A percentile compares a stretch with the other conserved stretches of the same genome.
These are phyloP conservation scores for Glutinoglossum americanum DNA, from an alignment of 495 filamentous ascomycete species.

Conservation along the genomic window DNA sequence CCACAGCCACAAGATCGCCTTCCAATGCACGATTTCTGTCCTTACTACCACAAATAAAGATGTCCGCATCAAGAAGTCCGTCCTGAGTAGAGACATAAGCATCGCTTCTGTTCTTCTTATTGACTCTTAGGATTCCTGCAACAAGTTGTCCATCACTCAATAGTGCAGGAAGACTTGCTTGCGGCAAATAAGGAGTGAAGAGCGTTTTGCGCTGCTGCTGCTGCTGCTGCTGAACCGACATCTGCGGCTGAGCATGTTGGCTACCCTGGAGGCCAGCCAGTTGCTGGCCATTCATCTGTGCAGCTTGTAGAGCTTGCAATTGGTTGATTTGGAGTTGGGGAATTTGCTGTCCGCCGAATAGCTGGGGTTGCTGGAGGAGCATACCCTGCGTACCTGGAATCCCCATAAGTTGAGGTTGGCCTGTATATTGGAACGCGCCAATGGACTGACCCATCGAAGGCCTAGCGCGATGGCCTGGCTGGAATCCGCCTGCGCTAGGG, in stretches of 20 bases:
- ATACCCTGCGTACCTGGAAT: conserved; percentile 60
- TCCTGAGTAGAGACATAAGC: conserved; percentile 91
- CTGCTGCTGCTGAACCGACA: conserved; percentile 49
- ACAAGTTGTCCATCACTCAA: conserved; percentile 85
- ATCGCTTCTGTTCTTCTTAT: conserved; percentile 98
- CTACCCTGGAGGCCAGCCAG: conserved; percentile 43
- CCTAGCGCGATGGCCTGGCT: conserved; percentile 75
- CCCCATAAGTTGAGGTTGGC: conserved; percentile 81
- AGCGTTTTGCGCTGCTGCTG: conserved; percentile 94
- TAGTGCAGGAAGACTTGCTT: conserved; percentile 80
- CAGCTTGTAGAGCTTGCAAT: conserved; percentile 76
- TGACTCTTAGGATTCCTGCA: conserved; percentile 87
- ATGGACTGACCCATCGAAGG: conserved; percentile 75
- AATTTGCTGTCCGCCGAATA: conserved; percentile 69
- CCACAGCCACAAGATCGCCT: conserved; percentile 85
- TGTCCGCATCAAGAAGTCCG: conserved; percentile 75
- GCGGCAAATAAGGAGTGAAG: conserved; percentile 93
- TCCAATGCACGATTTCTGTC: conserved; percentile 91
- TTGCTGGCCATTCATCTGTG: conserved; percentile 61
- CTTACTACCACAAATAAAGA: conserved; percentile 98
- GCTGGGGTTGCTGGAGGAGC: conserved; percentile 42
- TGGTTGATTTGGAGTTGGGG: conserved; percentile 79
- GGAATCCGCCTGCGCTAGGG: conserved; percentile 38
- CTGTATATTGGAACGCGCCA: conserved; percentile 73
- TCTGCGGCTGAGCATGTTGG: conserved; percentile 50